phyloP scores from a whole-genome alignment of 345 rosid genomes.

The Sonneratia caseolaris region DNA sequence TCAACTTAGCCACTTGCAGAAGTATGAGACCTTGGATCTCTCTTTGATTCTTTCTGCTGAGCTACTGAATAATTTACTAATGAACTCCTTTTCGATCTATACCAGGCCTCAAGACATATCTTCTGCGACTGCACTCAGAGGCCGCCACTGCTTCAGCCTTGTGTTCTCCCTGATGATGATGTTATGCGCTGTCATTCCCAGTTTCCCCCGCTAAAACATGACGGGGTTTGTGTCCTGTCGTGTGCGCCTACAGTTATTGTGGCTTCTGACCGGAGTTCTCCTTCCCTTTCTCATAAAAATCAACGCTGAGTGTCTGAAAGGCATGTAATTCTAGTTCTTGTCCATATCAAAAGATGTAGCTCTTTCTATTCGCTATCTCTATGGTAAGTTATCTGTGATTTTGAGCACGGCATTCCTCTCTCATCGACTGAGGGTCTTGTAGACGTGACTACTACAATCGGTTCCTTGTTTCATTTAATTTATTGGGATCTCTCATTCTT shows the following conservation, averaged over 20 bases:
- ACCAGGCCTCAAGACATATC: slow-evolving; percentile 75
- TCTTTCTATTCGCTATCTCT: too few relatives aligned
- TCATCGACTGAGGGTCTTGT: background rate
- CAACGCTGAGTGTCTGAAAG: too few relatives aligned
- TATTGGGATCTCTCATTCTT: slow-evolving; percentile 9
- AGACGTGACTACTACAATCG: background rate
- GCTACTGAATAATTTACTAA: slow-evolving; percentile 5
- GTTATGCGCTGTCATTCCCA: too few relatives aligned
- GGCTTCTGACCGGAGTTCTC: too few relatives aligned
- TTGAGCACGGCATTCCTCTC: background rate
- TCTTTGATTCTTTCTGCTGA: background rate
- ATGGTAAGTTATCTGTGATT: too few relatives aligned
- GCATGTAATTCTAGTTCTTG: too few relatives aligned
- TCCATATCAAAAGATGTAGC: too few relatives aligned
- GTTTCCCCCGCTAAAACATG: too few relatives aligned
- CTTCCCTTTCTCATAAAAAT: too few relatives aligned
- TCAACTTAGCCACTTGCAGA: slow-evolving; percentile 58
- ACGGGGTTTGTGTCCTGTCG: background rate
- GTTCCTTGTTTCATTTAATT: slow-evolving; percentile 11
- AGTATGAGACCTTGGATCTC: slow-evolving; percentile 28
- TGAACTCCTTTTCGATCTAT: slow-evolving; percentile 7
- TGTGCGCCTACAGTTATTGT: too few relatives aligned
- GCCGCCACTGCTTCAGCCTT: slow-evolving; percentile 15
- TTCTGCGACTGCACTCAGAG: slow-evolving; percentile 21
- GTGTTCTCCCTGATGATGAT: slow-evolving; percentile 14